Base-by-base conservation (phyloP, 2,329 filamentous ascomycete genomes). In the Penicillium glabrum region DNA sequence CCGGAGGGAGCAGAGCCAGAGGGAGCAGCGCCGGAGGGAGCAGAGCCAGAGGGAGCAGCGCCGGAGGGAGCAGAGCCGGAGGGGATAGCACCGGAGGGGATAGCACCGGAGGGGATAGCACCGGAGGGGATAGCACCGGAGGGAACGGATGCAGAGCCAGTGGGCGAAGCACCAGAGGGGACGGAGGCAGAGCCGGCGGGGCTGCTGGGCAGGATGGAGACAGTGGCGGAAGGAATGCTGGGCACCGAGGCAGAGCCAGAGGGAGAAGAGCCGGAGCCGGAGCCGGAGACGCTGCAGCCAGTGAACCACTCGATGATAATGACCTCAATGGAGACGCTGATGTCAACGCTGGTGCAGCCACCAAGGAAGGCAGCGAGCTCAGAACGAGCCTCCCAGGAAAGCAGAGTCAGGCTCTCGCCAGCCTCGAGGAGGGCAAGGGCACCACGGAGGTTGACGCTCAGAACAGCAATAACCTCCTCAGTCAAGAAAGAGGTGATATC, bases 261-360 rank as follows among this genome's bases (percentile, higher is more conserved):
- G 16, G 57, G 33, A 44, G 55, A 53, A 29, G 41, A 37, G 29
- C 27, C 39, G 5, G 50, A 53, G 19, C 39, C 51, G 27, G 27
- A 29, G 27, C 27, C 27, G 27, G 27, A 29, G 27, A 67, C 55
- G 50, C 62, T 61, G 64, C 69, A 71, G 57, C 70, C 71, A 43
- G 67, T 71, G 54, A 73, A 64, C 70, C 70, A 73, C 56, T 69
- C 60, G 61, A 82, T 75, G 57, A 80, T 71, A 59, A 83, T 82
- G 60, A 82, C 69, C 26, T 80, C 78, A 54, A 86, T 80, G 51
- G 72, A 72, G 13, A 79, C 47, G 27, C 62, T 61, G 47, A 67
- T 61, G 23, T 66, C 52, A 33, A 67, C 56, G 44, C 46, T 46
- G 37, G 60, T 60, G 63, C 61, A 67, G 56, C 73, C 73, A 64